Base-by-base conservation (phyloP, 495 filamentous ascomycete species). In the Neurospora terricola region DNA sequence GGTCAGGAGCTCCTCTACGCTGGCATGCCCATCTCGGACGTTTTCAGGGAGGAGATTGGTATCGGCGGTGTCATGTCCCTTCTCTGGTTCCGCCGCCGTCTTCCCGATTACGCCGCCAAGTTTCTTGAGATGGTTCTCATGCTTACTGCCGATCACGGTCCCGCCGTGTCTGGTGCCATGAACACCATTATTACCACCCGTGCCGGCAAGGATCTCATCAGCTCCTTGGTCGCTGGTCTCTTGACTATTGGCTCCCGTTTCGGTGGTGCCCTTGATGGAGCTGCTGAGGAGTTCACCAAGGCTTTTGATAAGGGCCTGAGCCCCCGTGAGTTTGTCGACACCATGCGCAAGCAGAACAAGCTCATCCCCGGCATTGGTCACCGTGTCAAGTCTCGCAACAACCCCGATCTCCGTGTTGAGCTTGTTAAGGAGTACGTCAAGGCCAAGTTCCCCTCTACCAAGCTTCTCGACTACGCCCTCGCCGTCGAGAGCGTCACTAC, bases 121-220 rank as follows among this genome's bases (percentile, higher is more conserved):
- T 99, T 99, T 90, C 85, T 99, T 76, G 96, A 99, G 89, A 99
- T 99, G 96, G 96, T 99, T 76, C 94, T 99, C 82, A 99, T 99
- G 96, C 90, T 99, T 81, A 99, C 96, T 78, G 96, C 96, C 77
- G 96, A 99, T 81, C 96, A 99, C 90, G 96, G 96, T 84, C 96
- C 96, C 59, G 96, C 96, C 79, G 96, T 99, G 74, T 99, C 96
- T 76, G 96, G 96, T 86, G 96, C 96, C 78, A 99, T 99, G 96
- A 99, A 99, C 91, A 99, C 96, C 75, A 99, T 99, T 84, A 98
- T 99, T 83, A 99, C 96, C 71, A 99, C 96, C 68, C 91, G 96
- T 90, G 96, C 96, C 72, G 96, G 96, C 80, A 99, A 99, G 88
- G 96, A 99, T 84, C 87, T 99, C 75, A 97, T 99, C 87, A 93